Base-by-base conservation (phyloP, 2,329 filamentous ascomycete genomes). In the Monosporascus ibericus region DNA sequence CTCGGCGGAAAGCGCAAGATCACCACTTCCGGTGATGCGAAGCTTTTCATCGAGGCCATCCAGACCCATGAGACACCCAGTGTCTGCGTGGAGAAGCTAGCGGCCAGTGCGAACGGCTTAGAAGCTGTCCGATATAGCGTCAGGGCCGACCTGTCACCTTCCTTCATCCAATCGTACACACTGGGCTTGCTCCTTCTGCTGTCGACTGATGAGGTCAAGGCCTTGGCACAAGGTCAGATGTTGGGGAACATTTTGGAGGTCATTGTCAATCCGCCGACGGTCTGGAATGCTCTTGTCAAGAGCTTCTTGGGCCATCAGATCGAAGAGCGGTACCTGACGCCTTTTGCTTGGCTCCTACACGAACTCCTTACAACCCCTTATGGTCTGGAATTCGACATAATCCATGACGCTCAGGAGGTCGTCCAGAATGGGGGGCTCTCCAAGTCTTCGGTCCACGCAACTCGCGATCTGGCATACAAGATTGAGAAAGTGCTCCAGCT, bases 251-350 rank as follows among this genome's bases (percentile, higher is more conserved):
- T 84, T 3, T 60, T 84, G 2, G 54, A 70, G 0, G 65, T 68
- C 1, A 67, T 85, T 3, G 64, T 78, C 2, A 67, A 79, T 1
- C 82, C 82, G 0, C 74, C 75, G 0, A 77, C 76, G 0, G 70
- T 84, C 14, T 85, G 82, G 82, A 70, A 72, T 17, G 70, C 72
- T 0, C 59, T 82, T 2, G 40, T 78, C 18, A 54, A 66, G 0
- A 55, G 63, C 1, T 68, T 68, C 44, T 48, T 59, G 4, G 52
- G 36, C 2, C 56, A 62, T 7, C 52, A 56, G 1, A 64, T 81
- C 7, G 57, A 65, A 2, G 60, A 70, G 1, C 57, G 56, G 0
- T 63, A 67, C 0, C 58, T 70, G 2, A 59, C 66, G 17, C 61
- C 69, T 0, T 75, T 82, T 53, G 71, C 72, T 1, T 81, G 78